Base-by-base conservation (phyloP, 768 basidiomycete genomes). In the Cytidiella melzeri region DNA sequence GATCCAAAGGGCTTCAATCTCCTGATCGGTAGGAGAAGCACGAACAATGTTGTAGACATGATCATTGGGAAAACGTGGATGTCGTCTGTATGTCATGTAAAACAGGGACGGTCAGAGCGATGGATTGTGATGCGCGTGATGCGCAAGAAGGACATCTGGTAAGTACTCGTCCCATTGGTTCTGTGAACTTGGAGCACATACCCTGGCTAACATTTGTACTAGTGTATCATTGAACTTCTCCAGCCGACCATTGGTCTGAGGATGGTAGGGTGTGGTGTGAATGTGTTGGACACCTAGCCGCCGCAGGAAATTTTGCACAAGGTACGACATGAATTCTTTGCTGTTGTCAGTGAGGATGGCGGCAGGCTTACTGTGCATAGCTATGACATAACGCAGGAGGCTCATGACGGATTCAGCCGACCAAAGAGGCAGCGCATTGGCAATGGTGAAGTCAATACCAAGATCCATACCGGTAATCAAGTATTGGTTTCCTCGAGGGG, bases 311-410 rank as follows among this genome's bases (percentile, higher is more conserved):
- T 34, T 34, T 34, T 34, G 30, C 7, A 39, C 43, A 11, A 42
- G 23, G 51, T 60, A 57, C 12, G 56, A 52, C 40, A 57, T 53
- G 54, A 60, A 57, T 41, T 55, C 59, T 37, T 57, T 54, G 28
- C 59, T 55, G 41, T 57, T 57, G 50, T 60, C 56, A 7, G 59
- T 56, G 6, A 60, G 40, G 10, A 55, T 43, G 12, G 59, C 28
- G 36, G 43, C 48, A 1, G 56, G 56, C 53, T 54, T 56, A 15
- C 59, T 54, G 36, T 39, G 48, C 13, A 37, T 43, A 3, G 28
- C 30, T 24, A 60, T 47, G 44, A 56, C 40, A 20, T 24, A n/a
- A 15, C 50, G 49, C 12, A 57, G 21, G 30, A 34, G 30, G 15
- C 15, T 34, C 30, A 34, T 15, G 9, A 34, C 30, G 30, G 30